phyloP scores from a whole-genome alignment of 2,329 filamentous ascomycete genomes.

The Aspergillus vadensis region DNA sequence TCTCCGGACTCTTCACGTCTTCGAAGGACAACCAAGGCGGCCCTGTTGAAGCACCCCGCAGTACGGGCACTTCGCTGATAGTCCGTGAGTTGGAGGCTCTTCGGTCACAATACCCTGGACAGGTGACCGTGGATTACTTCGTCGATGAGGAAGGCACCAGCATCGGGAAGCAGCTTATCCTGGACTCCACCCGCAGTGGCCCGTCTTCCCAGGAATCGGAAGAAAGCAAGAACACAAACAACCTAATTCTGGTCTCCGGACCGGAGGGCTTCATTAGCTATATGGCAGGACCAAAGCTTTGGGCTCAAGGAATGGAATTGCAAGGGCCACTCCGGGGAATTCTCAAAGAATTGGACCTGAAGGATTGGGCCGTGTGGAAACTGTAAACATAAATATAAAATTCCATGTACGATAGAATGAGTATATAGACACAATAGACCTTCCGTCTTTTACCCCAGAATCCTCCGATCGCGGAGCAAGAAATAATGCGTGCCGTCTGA shows the following conservation, averaged over 20 bases:
- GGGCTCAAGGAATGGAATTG: slow-evolving; percentile 69
- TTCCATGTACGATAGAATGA: not conserved
- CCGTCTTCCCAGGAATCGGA: slow-evolving; percentile 27
- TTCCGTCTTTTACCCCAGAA: not conserved
- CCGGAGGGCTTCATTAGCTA: slow-evolving; percentile 85
- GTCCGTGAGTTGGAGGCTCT: slow-evolving; percentile 65
- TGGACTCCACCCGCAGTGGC: slow-evolving; percentile 31
- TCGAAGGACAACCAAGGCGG: slow-evolving; percentile 11
- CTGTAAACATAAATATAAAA: slow-evolving; percentile 42
- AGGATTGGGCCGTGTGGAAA: slow-evolving; percentile 62
- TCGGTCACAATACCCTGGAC: slow-evolving; percentile 58
- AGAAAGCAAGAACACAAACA: slow-evolving; percentile 23
- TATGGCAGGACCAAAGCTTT: slow-evolving; percentile 78
- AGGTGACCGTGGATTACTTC: slow-evolving; percentile 70
- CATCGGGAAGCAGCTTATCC: slow-evolving; percentile 60
- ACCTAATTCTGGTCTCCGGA: slow-evolving; percentile 79
- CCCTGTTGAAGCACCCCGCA: not conserved
- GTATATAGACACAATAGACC: not conserved
- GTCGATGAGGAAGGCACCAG: slow-evolving; percentile 76
- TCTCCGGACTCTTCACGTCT: slow-evolving; percentile 31
- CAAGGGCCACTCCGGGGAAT: slow-evolving; percentile 76
- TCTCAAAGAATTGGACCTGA: slow-evolving; percentile 60
- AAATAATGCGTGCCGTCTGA: slow-evolving; percentile 19
- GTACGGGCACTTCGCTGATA: slow-evolving; percentile 41
- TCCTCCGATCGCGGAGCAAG: slow-evolving; percentile 21